Evolutionary conservation across 345 rosid species (phyloP).

Genomic region (Euclidium syriacum): DNA sequence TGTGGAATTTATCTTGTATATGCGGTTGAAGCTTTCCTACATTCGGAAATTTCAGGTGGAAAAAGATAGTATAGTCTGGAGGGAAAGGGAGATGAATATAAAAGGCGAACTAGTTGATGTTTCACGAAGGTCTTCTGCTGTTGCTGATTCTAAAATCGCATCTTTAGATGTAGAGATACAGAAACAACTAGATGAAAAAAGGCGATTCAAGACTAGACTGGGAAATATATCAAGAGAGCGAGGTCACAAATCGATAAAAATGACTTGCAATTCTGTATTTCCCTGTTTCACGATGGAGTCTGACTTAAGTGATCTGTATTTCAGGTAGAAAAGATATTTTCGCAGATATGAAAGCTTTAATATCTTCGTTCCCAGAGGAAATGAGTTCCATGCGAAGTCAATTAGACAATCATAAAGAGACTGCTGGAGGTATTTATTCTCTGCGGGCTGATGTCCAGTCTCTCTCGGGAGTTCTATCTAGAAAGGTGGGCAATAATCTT

Average conservation of each 20-base stretch:
- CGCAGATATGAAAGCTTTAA: slow-evolving; percentile 78
- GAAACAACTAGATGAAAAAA: slow-evolving; percentile 57
- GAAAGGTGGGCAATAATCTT: slow-evolving; percentile 56
- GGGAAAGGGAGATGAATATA: slow-evolving; percentile 69
- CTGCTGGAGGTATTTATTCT: slow-evolving; percentile 70
- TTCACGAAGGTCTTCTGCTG: slow-evolving; percentile 60
- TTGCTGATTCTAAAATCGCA: slow-evolving; percentile 59
- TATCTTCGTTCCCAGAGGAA: slow-evolving; percentile 87
- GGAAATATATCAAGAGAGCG: slow-evolving; percentile 70
- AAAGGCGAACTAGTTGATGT: slow-evolving; percentile 74
- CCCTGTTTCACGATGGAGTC: slow-evolving; percentile 14
- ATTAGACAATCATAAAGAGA: slow-evolving; percentile 63
- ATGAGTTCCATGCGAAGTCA: slow-evolving; percentile 82
- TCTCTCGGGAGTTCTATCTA: slow-evolving; percentile 55
- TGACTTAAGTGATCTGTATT: slow-evolving; percentile 30
- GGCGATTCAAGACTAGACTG: slow-evolving; percentile 50
- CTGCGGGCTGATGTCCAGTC: slow-evolving; percentile 77
- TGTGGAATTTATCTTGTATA: neutral
- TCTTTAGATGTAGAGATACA: slow-evolving; percentile 60
- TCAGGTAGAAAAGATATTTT: slow-evolving; percentile 88
- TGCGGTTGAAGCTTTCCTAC: slow-evolving; percentile 28
- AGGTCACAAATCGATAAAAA: slow-evolving; percentile 39
- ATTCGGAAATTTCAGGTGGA: slow-evolving; percentile 55
- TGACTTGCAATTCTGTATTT: slow-evolving; percentile 11
- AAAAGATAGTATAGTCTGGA: slow-evolving; percentile 80